These are phyloP conservation scores for Salix koriyanagi DNA, from an alignment of 345 rosid genomes.

Conservation along the genomic window DNA sequence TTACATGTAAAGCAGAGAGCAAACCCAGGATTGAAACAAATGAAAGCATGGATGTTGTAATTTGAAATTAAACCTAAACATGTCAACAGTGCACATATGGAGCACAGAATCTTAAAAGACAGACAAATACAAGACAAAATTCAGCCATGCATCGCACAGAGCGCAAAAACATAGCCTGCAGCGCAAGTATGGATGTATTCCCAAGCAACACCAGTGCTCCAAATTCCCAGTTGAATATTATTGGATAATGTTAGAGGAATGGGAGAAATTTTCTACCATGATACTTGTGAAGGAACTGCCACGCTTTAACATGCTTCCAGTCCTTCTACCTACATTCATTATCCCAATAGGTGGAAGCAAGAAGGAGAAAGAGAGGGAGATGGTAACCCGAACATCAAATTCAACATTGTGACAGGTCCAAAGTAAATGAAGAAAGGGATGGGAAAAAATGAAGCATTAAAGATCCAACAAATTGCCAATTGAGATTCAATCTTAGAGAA, in stretches of 20 bases:
- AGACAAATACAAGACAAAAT: not conserved
- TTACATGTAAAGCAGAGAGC: conserved; percentile 9
- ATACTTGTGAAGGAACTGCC: not conserved
- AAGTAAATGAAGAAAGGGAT: not conserved
- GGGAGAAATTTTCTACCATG: not conserved
- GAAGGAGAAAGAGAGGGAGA: no score
- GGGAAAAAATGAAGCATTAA: not conserved
- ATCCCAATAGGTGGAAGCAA: not conserved
- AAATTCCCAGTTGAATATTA: not conserved
- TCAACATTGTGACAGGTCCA: not conserved
- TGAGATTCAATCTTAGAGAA: not conserved
- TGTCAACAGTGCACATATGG: not conserved
- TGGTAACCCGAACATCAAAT: not conserved
- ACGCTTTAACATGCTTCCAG: no score
- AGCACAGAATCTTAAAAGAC: not conserved
- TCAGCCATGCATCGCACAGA: not conserved
- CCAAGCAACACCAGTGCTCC: not conserved
- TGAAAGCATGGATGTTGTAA: not conserved
- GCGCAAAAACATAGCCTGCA: not conserved
- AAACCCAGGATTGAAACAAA: not conserved
- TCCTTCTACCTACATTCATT: not conserved
- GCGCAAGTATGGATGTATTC: not conserved
- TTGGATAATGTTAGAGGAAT: not conserved
- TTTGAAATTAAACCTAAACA: not conserved
- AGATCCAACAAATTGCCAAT: not conserved